Percentiles rank a stretch among this genome's conserved stretches.
Conservation (phyloP, 73 alveolate genomes). For the Blepharisma stoltei region DNA sequence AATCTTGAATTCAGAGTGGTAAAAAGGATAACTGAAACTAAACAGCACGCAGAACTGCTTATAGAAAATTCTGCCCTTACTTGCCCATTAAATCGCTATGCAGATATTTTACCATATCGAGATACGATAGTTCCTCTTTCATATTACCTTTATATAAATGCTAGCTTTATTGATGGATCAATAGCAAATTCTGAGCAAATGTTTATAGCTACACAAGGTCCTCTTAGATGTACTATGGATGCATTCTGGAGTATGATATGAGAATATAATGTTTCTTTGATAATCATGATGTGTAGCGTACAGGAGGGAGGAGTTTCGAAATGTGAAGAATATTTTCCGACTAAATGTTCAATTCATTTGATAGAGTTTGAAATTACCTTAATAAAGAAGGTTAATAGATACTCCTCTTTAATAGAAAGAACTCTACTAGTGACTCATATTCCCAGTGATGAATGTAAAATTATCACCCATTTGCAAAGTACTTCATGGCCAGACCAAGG, state of each 20-base stretch:
- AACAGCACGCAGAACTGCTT: constrained; percentile 39
- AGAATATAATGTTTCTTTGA: constrained; percentile 62
- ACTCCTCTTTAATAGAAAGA: constrained; percentile 57
- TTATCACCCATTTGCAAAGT: constrained; percentile 60
- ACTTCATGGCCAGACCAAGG: constrained; percentile 89
- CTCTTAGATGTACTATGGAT: constrained; percentile 57
- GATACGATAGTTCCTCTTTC: constrained; percentile 48
- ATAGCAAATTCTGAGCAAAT: constrained; percentile 43
- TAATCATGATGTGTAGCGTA: constrained; percentile 69
- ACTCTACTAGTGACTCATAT: constrained; percentile 37
- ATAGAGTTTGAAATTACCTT: constrained; percentile 43
- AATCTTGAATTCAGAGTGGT: constrained; percentile 42
- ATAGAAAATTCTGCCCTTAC: constrained; percentile 30
- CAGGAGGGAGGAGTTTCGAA: constrained; percentile 71
- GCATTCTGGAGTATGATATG: constrained; percentile 84
- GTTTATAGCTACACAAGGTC: constrained; percentile 88
- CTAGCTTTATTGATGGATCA: constrained; percentile 42
- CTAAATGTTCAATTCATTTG: constrained; percentile 38
- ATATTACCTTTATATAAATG: constrained; percentile 52
- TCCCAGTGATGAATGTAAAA: constrained; percentile 46
- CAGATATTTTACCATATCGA: constrained; percentile 54
- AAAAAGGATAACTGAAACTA: constrained; percentile 59
- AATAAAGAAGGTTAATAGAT: constrained; percentile 45
- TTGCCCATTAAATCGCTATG: constrained; percentile 47
- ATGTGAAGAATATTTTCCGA: constrained; percentile 84